Conservation (phyloP, 2,329 filamentous ascomycete species). For the Penicillium sp. region DNA sequence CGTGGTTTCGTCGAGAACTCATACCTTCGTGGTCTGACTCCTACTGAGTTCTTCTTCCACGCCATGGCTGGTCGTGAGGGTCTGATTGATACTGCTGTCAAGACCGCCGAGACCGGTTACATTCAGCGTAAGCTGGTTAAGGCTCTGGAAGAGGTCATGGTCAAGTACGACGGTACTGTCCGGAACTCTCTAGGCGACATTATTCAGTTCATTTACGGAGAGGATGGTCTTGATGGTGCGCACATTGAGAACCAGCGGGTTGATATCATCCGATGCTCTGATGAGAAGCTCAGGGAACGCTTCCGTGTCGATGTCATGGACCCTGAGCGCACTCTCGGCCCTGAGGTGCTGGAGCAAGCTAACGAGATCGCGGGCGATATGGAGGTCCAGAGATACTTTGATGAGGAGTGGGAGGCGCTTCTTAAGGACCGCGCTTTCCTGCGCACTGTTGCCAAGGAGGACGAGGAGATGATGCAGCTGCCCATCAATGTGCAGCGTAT, state of each 20-base stretch:
- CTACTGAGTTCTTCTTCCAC: conserved; percentile 98
- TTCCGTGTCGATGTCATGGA: conserved; percentile 88
- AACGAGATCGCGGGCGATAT: conserved; percentile 81
- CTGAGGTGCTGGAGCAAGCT: conserved; percentile 76
- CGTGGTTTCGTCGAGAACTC: conserved; percentile 99
- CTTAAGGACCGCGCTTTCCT: conserved; percentile 69
- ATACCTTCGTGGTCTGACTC: conserved; percentile 90
- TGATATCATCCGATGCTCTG: conserved; percentile 76
- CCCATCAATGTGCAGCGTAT: conserved; percentile 89
- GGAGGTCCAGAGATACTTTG: conserved; percentile 79
- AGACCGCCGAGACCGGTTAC: conserved; percentile 98
- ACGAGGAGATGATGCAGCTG: conserved; percentile 81
- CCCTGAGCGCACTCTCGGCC: conserved; percentile 56
- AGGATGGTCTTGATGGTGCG: conserved; percentile 91
- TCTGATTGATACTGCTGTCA: conserved; percentile 98
- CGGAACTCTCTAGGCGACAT: conserved; percentile 95
- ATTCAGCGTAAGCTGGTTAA: conserved; percentile 98
- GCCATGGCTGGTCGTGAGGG: conserved; percentile 99
- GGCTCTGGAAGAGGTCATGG: conserved; percentile 94
- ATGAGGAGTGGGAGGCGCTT: conserved; percentile 81
- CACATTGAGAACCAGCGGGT: conserved; percentile 90
- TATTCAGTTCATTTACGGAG: conserved; percentile 94
- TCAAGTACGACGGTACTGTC: conserved; percentile 95
- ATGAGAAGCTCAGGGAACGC: conserved; percentile 70
- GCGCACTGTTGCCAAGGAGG: conserved; percentile 67